These are phyloP conservation scores for Solanum virginianum DNA, from an alignment of 257 asterid genomes.

Conservation along the genomic window DNA sequence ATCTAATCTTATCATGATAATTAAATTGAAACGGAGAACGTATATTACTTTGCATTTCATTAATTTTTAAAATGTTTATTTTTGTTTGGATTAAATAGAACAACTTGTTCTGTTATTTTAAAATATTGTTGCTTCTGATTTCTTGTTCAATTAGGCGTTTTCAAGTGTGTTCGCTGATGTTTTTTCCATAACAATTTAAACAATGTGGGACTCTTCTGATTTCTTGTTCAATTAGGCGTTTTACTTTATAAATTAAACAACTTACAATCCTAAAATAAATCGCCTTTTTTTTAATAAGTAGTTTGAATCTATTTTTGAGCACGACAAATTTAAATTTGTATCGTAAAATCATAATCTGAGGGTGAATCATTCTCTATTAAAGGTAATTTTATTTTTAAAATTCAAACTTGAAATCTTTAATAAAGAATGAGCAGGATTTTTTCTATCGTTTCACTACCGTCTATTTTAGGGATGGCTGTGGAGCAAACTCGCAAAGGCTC, in stretches of 20 bases:
- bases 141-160: neutral
- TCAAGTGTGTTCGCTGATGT: too few species aligned
- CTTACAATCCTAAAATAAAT: neutral
- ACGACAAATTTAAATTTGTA: neutral
- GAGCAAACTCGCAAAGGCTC: too few species aligned
- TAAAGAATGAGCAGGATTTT: neutral
- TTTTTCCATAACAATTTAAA: too few species aligned
- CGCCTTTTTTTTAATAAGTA: too few species aligned
- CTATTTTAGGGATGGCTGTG: too few species aligned
- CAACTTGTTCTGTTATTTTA: neutral
- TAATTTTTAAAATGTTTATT: neutral
- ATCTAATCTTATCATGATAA: too few species aligned
- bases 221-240: neutral
- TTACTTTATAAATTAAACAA: neutral
- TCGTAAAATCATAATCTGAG: neutral
- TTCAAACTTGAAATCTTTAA: neutral
- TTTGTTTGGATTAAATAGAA: neutral
- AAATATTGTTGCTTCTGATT: neutral
- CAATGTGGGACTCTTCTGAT: too few species aligned
- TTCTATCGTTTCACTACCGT: too few species aligned
- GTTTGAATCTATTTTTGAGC: too few species aligned
- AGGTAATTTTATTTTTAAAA: rapidly evolving
- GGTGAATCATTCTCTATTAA: neutral
- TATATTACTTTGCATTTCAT: neutral
- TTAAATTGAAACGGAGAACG: too few species aligned